Percentiles rank a stretch among this genome's conserved stretches.
phyloP scores from a whole-genome alignment of 1,139 yeast species.

The Neolecta irregularis region DNA sequence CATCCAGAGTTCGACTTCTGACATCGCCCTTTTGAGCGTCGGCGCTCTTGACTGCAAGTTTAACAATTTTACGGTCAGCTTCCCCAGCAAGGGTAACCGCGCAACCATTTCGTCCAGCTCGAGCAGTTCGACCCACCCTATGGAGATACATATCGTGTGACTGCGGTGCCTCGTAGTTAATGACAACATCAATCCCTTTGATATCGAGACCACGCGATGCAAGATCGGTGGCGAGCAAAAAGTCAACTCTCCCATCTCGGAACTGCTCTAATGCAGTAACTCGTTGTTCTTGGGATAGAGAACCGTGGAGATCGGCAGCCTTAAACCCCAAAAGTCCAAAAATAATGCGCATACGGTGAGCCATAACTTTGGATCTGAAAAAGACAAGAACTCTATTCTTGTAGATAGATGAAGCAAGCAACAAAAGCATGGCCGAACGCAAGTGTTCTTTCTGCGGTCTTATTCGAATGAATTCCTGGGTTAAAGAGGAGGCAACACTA shows the following conservation, averaged over 20 bases:
- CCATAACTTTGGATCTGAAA: conserved; percentile 78
- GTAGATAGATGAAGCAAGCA: conserved; percentile 38
- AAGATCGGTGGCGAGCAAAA: conserved; percentile 86
- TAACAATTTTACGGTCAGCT: conserved; percentile 76
- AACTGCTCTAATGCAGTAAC: conserved; percentile 66
- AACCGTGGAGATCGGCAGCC: conserved; percentile 88
- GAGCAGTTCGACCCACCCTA: conserved; percentile 98
- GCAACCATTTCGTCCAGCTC: conserved; percentile 94
- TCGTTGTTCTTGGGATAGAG: conserved; percentile 91
- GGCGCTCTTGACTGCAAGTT: conserved; percentile 61
- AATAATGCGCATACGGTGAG: conserved; percentile 73
- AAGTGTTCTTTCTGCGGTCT: conserved; percentile 64
- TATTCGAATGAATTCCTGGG: conserved; percentile 86
- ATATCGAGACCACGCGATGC: conserved; percentile 99
- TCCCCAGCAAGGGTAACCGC: conserved; percentile 92
- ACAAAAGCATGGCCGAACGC: conserved; percentile 57
- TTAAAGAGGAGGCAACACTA: conserved; percentile 70
- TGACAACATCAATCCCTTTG: conserved; percentile 86
- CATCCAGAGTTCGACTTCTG: conserved; percentile 71
- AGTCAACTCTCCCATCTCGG: conserved; percentile 67
- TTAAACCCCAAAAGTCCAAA: conserved; percentile 73
- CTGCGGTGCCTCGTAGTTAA: conserved; percentile 93
- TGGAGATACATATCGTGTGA: conserved; percentile 79
- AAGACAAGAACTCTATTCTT: conserved; percentile 72
- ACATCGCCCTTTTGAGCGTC: conserved; percentile 34